These are phyloP conservation scores for Trifolium dubium DNA, from an alignment of 306 rosid species.

Conservation along the genomic window DNA sequence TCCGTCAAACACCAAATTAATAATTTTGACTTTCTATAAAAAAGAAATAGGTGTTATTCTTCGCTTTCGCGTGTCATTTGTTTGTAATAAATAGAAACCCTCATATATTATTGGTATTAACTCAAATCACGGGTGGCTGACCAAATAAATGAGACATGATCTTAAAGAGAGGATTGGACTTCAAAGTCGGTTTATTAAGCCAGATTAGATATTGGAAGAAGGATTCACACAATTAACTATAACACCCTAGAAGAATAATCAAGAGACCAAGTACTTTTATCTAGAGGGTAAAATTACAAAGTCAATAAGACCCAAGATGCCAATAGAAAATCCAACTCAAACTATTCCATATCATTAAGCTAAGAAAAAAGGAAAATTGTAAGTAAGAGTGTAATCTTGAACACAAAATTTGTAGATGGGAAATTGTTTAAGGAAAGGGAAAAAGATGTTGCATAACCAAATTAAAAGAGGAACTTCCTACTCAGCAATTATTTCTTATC, in stretches of 20 bases:
- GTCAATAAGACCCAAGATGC: background rate
- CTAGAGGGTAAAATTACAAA: background rate
- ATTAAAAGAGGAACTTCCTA: conserved; percentile 16
- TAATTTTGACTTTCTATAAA: no score
- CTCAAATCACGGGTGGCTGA: background rate
- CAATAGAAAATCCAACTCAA: conserved; percentile 1
- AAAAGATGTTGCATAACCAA: background rate
- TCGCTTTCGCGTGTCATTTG: no score
- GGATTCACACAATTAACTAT: background rate
- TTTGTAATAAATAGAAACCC: no score
- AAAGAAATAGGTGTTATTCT: no score
- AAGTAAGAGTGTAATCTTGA: conserved; percentile 21
- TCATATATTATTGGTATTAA: conserved; percentile 1
- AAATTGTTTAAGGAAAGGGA: background rate
- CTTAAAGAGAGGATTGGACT: background rate
- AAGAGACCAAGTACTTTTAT: conserved; percentile 8
- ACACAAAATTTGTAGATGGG: background rate
- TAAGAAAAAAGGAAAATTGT: background rate
- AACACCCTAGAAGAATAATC: background rate
- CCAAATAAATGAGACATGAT: background rate
- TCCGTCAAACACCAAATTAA: no score
- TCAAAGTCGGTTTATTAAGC: background rate
- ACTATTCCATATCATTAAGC: background rate
- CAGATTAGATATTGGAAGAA: background rate
- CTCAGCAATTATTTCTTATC: conserved; percentile 11